Percentiles rank a stretch among this genome's conserved stretches.
phyloP scores from a whole-genome alignment of 495 filamentous ascomycete species.

The Staphylotrichum longicolle region DNA sequence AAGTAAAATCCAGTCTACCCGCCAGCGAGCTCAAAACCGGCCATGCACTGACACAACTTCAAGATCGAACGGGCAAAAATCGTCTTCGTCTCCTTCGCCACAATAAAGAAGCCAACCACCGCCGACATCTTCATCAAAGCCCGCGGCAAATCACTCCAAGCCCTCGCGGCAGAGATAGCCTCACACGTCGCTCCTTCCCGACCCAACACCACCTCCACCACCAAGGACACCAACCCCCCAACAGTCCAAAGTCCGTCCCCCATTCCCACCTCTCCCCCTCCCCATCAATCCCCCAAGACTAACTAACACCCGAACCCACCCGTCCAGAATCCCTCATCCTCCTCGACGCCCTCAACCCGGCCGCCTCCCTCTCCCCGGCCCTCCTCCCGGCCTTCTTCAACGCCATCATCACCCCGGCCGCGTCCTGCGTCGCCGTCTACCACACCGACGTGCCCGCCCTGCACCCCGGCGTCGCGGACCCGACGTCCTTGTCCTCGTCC shows the following conservation, averaged over 20 bases:
- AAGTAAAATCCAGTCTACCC: neutral
- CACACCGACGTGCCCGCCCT: slow-evolving; percentile 61
- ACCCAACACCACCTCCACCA: slow-evolving; percentile 31
- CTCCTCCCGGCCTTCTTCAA: slow-evolving; percentile 55
- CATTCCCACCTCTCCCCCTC: slow-evolving; percentile 36
- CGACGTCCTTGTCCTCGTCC: neutral
- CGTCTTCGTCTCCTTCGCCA: slow-evolving; percentile 77
- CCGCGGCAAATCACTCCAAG: slow-evolving; percentile 53
- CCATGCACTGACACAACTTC: slow-evolving; percentile 2
- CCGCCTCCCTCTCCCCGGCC: slow-evolving; percentile 38
- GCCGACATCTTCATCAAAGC: slow-evolving; percentile 65
- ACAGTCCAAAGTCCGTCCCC: slow-evolving; percentile 37
- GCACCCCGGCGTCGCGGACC: neutral
- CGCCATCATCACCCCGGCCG: slow-evolving; percentile 51
- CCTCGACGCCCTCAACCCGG: slow-evolving; percentile 60
- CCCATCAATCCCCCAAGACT: slow-evolving; percentile 14
- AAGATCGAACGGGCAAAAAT: slow-evolving; percentile 55
- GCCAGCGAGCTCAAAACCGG: neutral
- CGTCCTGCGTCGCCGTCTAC: slow-evolving; percentile 61
- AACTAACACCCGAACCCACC: slow-evolving; percentile 30
- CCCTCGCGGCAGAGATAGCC: slow-evolving; percentile 57
- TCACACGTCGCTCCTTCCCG: slow-evolving; percentile 45
- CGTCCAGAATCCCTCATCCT: slow-evolving; percentile 55
- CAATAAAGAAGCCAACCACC: slow-evolving; percentile 53
- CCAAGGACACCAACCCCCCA: slow-evolving; percentile 11